A percentile compares a stretch with the other conserved stretches of the same genome.
Evolutionary conservation across 2,329 filamentous ascomycete species (phyloP).

Genomic region (Arachnopeziza araneosa): DNA sequence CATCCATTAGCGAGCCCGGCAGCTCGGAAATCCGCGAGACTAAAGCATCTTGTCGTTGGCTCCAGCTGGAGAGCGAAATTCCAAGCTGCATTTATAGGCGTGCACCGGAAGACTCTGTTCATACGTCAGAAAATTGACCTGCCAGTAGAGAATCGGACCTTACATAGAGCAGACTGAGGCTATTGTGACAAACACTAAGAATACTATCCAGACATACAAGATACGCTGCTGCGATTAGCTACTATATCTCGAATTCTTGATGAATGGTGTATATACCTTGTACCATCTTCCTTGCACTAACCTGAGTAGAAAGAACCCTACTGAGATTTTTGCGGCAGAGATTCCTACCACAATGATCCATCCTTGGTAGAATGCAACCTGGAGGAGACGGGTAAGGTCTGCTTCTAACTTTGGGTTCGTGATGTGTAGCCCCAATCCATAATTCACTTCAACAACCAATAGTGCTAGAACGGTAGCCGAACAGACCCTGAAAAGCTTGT

Average conservation of each 20-base stretch:
- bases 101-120: conserved; percentile 39
- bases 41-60: conserved; percentile 37
- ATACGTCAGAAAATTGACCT: background rate
- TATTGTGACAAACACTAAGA: conserved; percentile 38
- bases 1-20: conserved; percentile 43
- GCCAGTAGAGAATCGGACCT: background rate
- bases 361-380: background rate
- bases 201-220: conserved; percentile 25
- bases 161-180: conserved; percentile 36
- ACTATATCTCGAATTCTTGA: background rate
- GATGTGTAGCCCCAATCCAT: background rate
- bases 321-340: background rate
- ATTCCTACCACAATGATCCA: background rate
- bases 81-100: conserved; percentile 42
- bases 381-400: background rate
- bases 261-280: background rate
- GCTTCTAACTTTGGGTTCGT: background rate
- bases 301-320: conserved; percentile 1
- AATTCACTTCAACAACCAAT: background rate
- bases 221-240: conserved; percentile 8
- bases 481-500: background rate
- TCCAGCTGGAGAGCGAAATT: conserved; percentile 27
- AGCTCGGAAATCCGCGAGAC: conserved; percentile 32
- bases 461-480: background rate
- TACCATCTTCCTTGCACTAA: background rate